A percentile compares a stretch with the other conserved stretches of the same genome.
Evolutionary conservation across 805 yeast genomes (phyloP).

Genomic region (Candida suzukii): DNA sequence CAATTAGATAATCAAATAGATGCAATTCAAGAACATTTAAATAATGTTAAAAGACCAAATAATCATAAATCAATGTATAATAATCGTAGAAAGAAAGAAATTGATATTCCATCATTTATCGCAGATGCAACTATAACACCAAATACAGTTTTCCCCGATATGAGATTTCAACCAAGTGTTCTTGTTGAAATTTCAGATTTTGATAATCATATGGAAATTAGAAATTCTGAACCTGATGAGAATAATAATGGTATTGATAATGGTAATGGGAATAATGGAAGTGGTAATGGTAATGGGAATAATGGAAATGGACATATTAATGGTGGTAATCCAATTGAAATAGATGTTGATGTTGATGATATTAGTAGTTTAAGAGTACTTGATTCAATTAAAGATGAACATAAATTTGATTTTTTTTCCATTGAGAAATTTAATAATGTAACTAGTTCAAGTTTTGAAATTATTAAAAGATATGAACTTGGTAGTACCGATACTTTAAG

Average conservation of each 20-base stretch:
- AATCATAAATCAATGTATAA: slow-evolving; percentile 23
- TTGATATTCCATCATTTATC: slow-evolving; percentile 23
- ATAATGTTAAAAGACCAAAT: slow-evolving; percentile 24
- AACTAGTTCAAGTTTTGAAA: slow-evolving; percentile 22
- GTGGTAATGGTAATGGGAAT: too few species aligned
- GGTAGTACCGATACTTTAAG: slow-evolving; percentile 32
- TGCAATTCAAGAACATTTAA: slow-evolving; percentile 11
- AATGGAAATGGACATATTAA: too few species aligned
- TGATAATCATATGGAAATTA: slow-evolving; percentile 11
- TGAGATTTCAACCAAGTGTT: slow-evolving; percentile 24
- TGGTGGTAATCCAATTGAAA: slow-evolving; percentile 28
- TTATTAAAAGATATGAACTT: slow-evolving; percentile 28
- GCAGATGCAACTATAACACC: slow-evolving; percentile 18
- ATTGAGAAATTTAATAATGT: slow-evolving; percentile 33
- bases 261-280: too few species aligned
- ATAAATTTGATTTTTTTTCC: slow-evolving; percentile 32
- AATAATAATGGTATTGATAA: slow-evolving; percentile 29
- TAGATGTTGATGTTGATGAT: slow-evolving; percentile 18
- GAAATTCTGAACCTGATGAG: slow-evolving; percentile 22
- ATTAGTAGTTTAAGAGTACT: slow-evolving; percentile 22
- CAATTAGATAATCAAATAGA: slow-evolving; percentile 42
- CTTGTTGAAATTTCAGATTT: slow-evolving; percentile 8
- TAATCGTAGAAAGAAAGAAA: slow-evolving; percentile 27
- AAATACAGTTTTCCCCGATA: slow-evolving; percentile 21
- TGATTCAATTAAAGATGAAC: slow-evolving; percentile 27